Percentiles rank a stretch among this genome's conserved stretches.
Conservation (phyloP, 2,329 filamentous ascomycete genomes). For the Didymella segeticola region DNA sequence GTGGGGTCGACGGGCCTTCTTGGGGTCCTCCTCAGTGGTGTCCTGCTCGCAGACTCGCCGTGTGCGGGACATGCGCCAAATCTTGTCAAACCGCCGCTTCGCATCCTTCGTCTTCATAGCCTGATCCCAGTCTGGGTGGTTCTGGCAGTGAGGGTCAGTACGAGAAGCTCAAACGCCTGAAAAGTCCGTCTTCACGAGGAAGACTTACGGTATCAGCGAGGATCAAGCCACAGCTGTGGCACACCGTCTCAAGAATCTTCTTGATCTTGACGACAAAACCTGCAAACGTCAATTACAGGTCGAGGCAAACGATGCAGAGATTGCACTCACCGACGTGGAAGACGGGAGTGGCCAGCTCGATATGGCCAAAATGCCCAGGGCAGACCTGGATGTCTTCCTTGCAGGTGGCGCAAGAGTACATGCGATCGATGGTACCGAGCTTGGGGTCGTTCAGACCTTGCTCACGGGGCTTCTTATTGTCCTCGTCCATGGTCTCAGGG, state of each 20-base stretch:
- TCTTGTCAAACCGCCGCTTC: slow-evolving; percentile 90
- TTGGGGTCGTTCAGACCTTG: slow-evolving; percentile 94
- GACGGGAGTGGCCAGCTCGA: slow-evolving; percentile 94
- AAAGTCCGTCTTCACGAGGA: slow-evolving; percentile 62
- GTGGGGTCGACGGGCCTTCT: slow-evolving; percentile 62
- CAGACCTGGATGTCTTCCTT: slow-evolving; percentile 95
- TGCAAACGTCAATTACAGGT: slow-evolving; percentile 39
- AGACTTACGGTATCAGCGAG: slow-evolving; percentile 97
- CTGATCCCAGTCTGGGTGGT: slow-evolving; percentile 80
- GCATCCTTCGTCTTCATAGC: slow-evolving; percentile 87
- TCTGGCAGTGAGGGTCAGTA: slow-evolving; percentile 66
- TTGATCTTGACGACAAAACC: slow-evolving; percentile 99
- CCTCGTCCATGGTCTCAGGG: slow-evolving; percentile 99
- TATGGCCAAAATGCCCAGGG: slow-evolving; percentile 97
- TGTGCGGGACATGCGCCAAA: slow-evolving; percentile 91
- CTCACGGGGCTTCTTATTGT: slow-evolving; percentile 86
- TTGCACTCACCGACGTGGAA: slow-evolving; percentile 74
- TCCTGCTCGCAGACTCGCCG: slow-evolving; percentile 86
- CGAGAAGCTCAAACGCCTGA: slow-evolving; percentile 53
- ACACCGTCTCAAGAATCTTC: slow-evolving; percentile 98
- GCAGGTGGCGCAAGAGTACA: slow-evolving; percentile 95
- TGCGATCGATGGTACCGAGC: slow-evolving; percentile 93
- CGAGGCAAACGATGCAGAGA: slow-evolving; percentile 24
- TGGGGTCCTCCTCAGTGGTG: slow-evolving; percentile 66
- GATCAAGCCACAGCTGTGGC: slow-evolving; percentile 98